Evolutionary conservation across 1,139 yeast genomes (phyloP), one percentile per base, ranked within the genome.

Genomic region (Scheffersomyces titani): DNA sequence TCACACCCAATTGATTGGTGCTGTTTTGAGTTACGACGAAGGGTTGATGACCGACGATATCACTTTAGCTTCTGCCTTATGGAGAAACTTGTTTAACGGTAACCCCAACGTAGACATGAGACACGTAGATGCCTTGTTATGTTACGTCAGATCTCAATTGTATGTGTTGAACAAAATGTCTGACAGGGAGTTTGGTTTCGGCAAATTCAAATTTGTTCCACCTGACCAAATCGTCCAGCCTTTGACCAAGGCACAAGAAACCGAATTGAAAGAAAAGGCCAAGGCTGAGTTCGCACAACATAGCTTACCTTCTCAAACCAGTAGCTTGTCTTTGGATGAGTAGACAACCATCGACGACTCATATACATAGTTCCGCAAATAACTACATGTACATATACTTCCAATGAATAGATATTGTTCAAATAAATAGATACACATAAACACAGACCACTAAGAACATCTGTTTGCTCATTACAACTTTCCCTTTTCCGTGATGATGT

Each of bases 31-130:
- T 1, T 93, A 93, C 67, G 99, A 96, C 72, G 98, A 94, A 75
- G 98, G 96, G 0, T 82, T 96, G 56, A 85, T 83, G 64, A 84
- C 92, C 44, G 90, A 89, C 63, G 98, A 93, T 71, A 85, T 90
- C 22, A 90, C 94, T 1, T 76, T 93, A 59, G 97, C 97, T 1
- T 85, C 90, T 50, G 97, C 98, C 0, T 73, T 93, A 50, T 91
- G 97, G 97, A 86, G 98, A 79, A 92, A 92, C 69, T 75, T 94
- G 59, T 94, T 92, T 74, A 90, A 90, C 65, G 97, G 96, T 56
- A 87, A 91, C 70, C 86, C 86, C 45, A 88, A 91, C 62, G 87
- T 89, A 45, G 97, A 94, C 72, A 81, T 89, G 73, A 85, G 90
- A 59, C 93, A 91, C 61, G 77, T 96, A 50, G 98, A 93, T 71